These are phyloP conservation scores for Talaromyces sp. DNA, from an alignment of 2,329 filamentous ascomycete species.

Conservation along the genomic window DNA sequence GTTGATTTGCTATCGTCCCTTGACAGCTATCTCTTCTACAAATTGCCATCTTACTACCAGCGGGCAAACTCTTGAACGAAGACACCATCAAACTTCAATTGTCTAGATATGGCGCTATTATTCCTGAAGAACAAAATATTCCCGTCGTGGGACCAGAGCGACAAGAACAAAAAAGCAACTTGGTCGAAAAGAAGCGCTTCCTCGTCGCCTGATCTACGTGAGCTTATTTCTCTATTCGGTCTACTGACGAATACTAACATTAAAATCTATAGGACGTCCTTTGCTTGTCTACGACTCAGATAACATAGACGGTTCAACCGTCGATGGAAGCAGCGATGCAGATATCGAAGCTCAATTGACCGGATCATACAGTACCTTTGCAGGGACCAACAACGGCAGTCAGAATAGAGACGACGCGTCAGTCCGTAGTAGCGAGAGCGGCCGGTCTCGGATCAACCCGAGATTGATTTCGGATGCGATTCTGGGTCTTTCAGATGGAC, in stretches of 20 bases:
- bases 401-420: slow-evolving; percentile 17
- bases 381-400: not conserved
- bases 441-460: slow-evolving; percentile 40
- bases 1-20: not conserved
- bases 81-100: not conserved
- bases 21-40: not conserved
- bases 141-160: slow-evolving; percentile 22
- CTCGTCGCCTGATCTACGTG: slow-evolving; percentile 20
- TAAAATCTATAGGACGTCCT: slow-evolving; percentile 31
- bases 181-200: slow-evolving; percentile 16
- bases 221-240: not conserved
- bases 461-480: slow-evolving; percentile 59
- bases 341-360: slow-evolving; percentile 34
- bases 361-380: slow-evolving; percentile 37
- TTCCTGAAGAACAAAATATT: slow-evolving; percentile 41
- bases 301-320: slow-evolving; percentile 23
- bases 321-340: slow-evolving; percentile 29
- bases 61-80: not conserved
- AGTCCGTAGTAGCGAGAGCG: slow-evolving; percentile 24
- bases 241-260: not conserved
- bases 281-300: slow-evolving; percentile 31
- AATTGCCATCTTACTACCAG: not conserved
- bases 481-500: slow-evolving; percentile 69
- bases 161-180: slow-evolving; percentile 19
- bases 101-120: slow-evolving; percentile 35